Evolutionary conservation across 2,329 filamentous ascomycete species (phyloP).

Genomic region (Ophiocordyceps sinensis): DNA sequence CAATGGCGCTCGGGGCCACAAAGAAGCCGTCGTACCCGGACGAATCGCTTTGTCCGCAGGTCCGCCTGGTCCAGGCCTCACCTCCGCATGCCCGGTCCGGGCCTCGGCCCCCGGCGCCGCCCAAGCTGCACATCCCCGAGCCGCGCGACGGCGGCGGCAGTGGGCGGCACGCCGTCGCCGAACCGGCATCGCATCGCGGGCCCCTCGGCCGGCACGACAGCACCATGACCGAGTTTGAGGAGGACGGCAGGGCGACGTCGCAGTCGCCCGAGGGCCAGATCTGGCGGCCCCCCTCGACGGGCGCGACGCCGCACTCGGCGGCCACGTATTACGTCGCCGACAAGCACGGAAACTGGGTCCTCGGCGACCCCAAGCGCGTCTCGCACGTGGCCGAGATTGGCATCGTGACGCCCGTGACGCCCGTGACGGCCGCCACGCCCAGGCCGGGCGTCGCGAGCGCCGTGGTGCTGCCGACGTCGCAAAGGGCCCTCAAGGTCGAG

Average conservation of each 20-base stretch:
- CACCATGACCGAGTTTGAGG: conserved; percentile 37
- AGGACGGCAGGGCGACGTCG: conserved; percentile 29
- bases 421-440: conserved; percentile 4
- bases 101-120: conserved; percentile 9
- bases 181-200: neutral
- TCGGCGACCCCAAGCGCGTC: conserved; percentile 22
- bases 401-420: conserved; percentile 7
- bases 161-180: neutral
- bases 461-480: neutral
- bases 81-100: conserved; percentile 5
- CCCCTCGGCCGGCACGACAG: conserved; percentile 21
- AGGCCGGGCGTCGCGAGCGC: conserved; percentile 3
- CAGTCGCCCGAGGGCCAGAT: conserved; percentile 24
- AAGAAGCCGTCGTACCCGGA: neutral
- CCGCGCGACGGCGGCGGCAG: neutral
- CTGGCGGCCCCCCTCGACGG: conserved; percentile 31
- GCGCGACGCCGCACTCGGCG: conserved; percentile 26
- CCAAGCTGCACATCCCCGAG: conserved; percentile 14
- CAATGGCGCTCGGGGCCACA: conserved; percentile 16
- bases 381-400: conserved; percentile 12
- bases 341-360: conserved; percentile 37
- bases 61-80: conserved; percentile 3
- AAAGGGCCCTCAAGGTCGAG: conserved; percentile 1
- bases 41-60: neutral
- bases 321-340: conserved; percentile 36